Evolutionary conservation across 495 filamentous ascomycete genomes (phyloP).

Genomic region (Trichoderma parareesei): DNA sequence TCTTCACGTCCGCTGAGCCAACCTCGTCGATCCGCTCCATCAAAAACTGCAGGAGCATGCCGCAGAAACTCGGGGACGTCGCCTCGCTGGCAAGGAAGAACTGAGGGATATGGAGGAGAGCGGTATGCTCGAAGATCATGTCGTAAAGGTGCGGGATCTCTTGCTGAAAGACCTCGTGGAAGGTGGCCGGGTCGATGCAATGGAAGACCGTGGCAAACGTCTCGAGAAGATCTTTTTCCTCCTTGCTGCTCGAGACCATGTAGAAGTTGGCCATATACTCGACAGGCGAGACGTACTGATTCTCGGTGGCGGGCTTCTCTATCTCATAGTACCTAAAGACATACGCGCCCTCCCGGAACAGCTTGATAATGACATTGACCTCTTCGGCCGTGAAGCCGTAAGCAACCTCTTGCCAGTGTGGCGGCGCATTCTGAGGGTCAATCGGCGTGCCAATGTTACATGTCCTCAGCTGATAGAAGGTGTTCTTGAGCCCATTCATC

Average conservation of each 20-base stretch:
- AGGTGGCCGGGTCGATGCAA: slow-evolving; percentile 95
- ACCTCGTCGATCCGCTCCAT: slow-evolving; percentile 96
- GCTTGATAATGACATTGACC: slow-evolving; percentile 89
- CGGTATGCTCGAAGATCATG: slow-evolving; percentile 95
- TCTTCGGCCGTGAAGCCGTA: slow-evolving; percentile 97
- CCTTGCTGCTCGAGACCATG: slow-evolving; percentile 82
- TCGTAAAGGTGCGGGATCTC: slow-evolving; percentile 95
- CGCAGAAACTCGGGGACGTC: slow-evolving; percentile 92
- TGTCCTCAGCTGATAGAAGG: slow-evolving; percentile 87
- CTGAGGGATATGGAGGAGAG: slow-evolving; percentile 88
- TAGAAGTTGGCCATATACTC: slow-evolving; percentile 91
- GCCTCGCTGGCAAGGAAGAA: slow-evolving; percentile 98
- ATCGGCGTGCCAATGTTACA: slow-evolving; percentile 68
- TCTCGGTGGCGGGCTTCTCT: slow-evolving; percentile 68
- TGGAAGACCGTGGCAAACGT: slow-evolving; percentile 98
- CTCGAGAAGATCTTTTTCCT: slow-evolving; percentile 96
- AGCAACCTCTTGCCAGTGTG: slow-evolving; percentile 91
- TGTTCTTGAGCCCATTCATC: slow-evolving; percentile 94
- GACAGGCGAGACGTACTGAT: slow-evolving; percentile 66
- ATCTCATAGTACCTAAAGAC: slow-evolving; percentile 95
- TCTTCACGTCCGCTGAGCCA: slow-evolving; percentile 80
- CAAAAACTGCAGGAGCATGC: slow-evolving; percentile 93
- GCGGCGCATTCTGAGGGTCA: slow-evolving; percentile 67
- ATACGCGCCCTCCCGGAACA: slow-evolving; percentile 91
- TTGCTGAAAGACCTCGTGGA: slow-evolving; percentile 95